Evolutionary conservation across 805 yeast species (phyloP).

Genomic region (Ogataea haglerorum): DNA sequence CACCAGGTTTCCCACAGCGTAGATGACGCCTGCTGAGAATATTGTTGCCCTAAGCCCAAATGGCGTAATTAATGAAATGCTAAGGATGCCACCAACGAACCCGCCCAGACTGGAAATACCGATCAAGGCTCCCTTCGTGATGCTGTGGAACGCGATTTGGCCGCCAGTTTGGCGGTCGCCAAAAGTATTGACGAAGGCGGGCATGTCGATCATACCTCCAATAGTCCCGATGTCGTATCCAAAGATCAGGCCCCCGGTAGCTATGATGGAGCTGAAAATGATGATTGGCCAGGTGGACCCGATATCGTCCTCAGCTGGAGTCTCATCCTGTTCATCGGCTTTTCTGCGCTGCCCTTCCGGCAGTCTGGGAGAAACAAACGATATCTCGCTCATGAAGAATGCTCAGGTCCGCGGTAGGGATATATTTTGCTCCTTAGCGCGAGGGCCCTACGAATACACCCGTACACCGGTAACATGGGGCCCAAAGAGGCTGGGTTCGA

Average conservation of each 20-base stretch:
- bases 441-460: slow-evolving; percentile 3
- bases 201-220: slow-evolving; percentile 33
- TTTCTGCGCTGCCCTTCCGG: background rate
- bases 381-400: slow-evolving; percentile 1
- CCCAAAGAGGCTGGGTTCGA: background rate
- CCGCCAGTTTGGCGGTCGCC: slow-evolving; percentile 20
- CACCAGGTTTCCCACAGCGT: slow-evolving; percentile 21
- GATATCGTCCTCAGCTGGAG: slow-evolving; percentile 9
- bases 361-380: slow-evolving; percentile 3
- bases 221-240: slow-evolving; percentile 38
- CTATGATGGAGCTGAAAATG: slow-evolving; percentile 25
- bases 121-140: slow-evolving; percentile 31
- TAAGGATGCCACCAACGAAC: slow-evolving; percentile 31
- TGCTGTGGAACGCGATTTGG: slow-evolving; percentile 15
- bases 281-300: slow-evolving; percentile 24
- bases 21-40: slow-evolving; percentile 21
- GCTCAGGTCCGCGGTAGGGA: background rate
- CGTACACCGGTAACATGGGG: slow-evolving; percentile 1
- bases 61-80: slow-evolving; percentile 22
- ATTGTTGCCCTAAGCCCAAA: slow-evolving; percentile 28
- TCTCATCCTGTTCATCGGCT: background rate
- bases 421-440: slow-evolving; percentile 6
- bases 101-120: slow-evolving; percentile 32
- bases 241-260: slow-evolving; percentile 33
- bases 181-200: slow-evolving; percentile 23